A percentile compares a stretch with the other conserved stretches of the same genome.
Evolutionary conservation across 108 stramenopile genomes (phyloP).

Genomic region (Fistulifera solaris): DNA sequence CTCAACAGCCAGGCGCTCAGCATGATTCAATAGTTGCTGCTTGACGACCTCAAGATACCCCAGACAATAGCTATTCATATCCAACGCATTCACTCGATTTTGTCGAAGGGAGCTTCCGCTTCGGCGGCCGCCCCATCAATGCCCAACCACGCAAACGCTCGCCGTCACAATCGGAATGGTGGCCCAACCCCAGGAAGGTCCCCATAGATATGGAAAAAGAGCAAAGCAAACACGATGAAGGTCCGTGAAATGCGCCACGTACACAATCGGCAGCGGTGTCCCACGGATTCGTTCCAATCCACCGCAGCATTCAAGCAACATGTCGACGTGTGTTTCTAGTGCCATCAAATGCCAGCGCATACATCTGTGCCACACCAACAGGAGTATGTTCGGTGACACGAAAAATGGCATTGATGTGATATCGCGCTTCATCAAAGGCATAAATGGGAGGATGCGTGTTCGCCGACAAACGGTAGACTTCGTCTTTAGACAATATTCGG

Average conservation of each 20-base stretch:
- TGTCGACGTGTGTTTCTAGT: conserved; percentile 16
- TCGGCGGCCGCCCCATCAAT: conserved; percentile 29
- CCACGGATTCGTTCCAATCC: conserved; percentile 63
- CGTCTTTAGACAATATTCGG: conserved; percentile 13
- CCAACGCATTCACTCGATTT: conserved; percentile 28
- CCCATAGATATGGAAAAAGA: conserved; percentile 20
- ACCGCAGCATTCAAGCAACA: conserved; percentile 30
- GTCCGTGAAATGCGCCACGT: conserved; percentile 63
- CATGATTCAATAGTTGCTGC: too few species aligned
- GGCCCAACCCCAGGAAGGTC: conserved; percentile 13
- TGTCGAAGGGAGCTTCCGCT: conserved; percentile 26
- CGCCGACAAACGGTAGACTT: conserved; percentile 6
- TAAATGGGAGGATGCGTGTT: conserved; percentile 22
- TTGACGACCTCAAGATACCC: not conserved
- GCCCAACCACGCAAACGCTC: conserved; percentile 28
- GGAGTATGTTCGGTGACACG: conserved; percentile 10
- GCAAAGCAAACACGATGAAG: conserved; percentile 49
- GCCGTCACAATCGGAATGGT: conserved; percentile 18
- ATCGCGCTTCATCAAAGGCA: conserved; percentile 15
- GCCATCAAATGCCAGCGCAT: conserved; percentile 9
- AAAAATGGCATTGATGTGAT: conserved; percentile 14
- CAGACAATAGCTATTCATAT: conserved; percentile 33
- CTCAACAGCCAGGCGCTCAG: conserved; percentile 15
- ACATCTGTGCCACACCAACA: conserved; percentile 8
- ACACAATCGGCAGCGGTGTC: conserved; percentile 68